Percentiles rank a stretch among this genome's conserved stretches.
These are phyloP conservation scores for Pulicaria dysenterica DNA, from an alignment of 129 eudicot species.

Conservation along the genomic window DNA sequence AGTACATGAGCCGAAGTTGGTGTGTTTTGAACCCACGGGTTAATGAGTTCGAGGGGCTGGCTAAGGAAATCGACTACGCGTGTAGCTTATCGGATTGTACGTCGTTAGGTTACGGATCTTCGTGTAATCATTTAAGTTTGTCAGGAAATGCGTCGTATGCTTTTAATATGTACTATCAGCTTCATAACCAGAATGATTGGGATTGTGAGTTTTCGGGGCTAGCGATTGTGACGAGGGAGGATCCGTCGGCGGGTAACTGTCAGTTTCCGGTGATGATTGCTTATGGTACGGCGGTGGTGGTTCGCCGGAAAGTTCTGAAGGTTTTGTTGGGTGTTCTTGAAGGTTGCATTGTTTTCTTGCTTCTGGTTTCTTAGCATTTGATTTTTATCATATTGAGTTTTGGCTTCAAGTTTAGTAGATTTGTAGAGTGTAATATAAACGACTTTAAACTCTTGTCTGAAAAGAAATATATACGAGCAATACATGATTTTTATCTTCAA, in stretches of 20 bases:
- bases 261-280: constrained; percentile 83
- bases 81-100: constrained; percentile 90
- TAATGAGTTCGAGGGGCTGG: constrained; percentile 48
- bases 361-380: constrained; percentile 53
- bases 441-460: neutral
- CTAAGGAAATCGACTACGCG: constrained; percentile 66
- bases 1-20: constrained; percentile 66
- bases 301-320: constrained; percentile 49
- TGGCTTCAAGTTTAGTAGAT: neutral
- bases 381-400: neutral
- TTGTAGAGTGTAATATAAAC: constrained; percentile 25
- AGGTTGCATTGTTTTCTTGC: constrained; percentile 65
- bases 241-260: constrained; percentile 72
- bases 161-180: constrained; percentile 91
- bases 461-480: neutral
- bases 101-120: constrained; percentile 79
- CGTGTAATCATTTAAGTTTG: constrained; percentile 58
- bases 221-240: constrained; percentile 58
- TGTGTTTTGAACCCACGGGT: constrained; percentile 71
- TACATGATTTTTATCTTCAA: constrained; percentile 22
- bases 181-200: constrained; percentile 62
- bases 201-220: constrained; percentile 81
- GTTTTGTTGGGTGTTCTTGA: constrained; percentile 55
- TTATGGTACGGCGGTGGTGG: constrained; percentile 50
- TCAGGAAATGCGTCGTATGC: constrained; percentile 77